Evolutionary conservation across 2,329 filamentous ascomycete genomes (phyloP).

Genomic region (Hymenoscyphus salicellus): DNA sequence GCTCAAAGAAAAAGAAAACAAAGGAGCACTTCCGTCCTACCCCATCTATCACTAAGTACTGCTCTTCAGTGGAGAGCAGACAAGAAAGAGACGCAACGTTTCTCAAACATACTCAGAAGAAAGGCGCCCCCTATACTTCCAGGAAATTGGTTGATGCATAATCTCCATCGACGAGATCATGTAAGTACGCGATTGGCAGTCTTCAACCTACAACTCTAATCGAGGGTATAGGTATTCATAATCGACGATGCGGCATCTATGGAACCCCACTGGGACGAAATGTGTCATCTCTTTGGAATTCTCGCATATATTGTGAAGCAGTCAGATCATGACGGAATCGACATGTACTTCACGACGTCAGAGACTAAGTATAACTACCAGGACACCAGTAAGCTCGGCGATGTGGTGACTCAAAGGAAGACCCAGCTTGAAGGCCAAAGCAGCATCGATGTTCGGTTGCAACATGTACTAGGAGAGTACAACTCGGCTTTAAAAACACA

Average conservation of each 20-base stretch:
- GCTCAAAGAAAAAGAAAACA: background rate
- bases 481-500: background rate
- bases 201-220: too few species aligned
- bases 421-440: background rate
- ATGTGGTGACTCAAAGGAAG: background rate
- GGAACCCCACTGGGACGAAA: constrained; percentile 14
- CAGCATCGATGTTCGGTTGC: constrained; percentile 9
- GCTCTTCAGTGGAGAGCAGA: background rate
- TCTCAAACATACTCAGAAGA: background rate
- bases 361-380: background rate
- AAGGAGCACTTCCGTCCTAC: background rate
- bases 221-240: constrained; percentile 12
- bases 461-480: constrained; percentile 3
- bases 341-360: constrained; percentile 15
- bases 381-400: constrained; percentile 6
- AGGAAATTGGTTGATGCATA: background rate
- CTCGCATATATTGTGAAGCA: constrained; percentile 19
- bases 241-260: constrained; percentile 18
- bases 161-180: background rate
- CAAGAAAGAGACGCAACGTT: background rate
- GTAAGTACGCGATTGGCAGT: background rate
- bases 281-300: constrained; percentile 12
- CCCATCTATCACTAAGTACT: background rate
- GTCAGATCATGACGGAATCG: constrained; percentile 18
- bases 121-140: background rate